These are phyloP conservation scores for Uncinocarpus reesii DNA, from an alignment of 2,329 filamentous ascomycete genomes.

Conservation along the genomic window DNA sequence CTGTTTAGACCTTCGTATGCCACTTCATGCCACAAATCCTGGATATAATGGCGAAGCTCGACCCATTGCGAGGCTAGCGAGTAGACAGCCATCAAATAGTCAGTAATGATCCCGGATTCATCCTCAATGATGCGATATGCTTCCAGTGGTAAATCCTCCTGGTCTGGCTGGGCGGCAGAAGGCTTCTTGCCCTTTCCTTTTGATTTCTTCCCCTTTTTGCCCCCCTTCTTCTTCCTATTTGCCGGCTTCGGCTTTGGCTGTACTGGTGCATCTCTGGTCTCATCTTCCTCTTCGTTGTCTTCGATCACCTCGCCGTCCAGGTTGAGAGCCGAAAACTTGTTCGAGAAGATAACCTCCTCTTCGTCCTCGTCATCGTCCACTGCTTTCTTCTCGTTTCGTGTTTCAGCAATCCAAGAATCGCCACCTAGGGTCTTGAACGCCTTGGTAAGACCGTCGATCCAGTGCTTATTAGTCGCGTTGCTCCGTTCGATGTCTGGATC, in stretches of 20 bases:
- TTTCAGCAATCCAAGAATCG: conserved; percentile 18
- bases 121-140: conserved; percentile 38
- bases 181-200: conserved; percentile 17
- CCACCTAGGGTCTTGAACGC: conserved; percentile 33
- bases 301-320: conserved; percentile 17
- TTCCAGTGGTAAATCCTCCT: conserved; percentile 37
- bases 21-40: conserved; percentile 37
- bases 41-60: conserved; percentile 33
- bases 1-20: conserved; percentile 39
- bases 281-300: conserved; percentile 6
- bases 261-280: neutral
- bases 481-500: conserved; percentile 32
- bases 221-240: conserved; percentile 20
- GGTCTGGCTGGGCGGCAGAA: conserved; percentile 15
- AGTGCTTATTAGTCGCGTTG: conserved; percentile 35
- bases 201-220: conserved; percentile 24
- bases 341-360: conserved; percentile 24
- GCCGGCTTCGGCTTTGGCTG: conserved; percentile 15
- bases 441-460: conserved; percentile 35
- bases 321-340: conserved; percentile 23
- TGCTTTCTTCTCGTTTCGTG: conserved; percentile 11
- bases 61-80: conserved; percentile 32
- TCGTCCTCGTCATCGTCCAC: conserved; percentile 16
- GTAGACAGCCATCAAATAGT: conserved; percentile 40
- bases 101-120: conserved; percentile 28